A percentile compares a stretch with the other conserved stretches of the same genome.
Conservation (phyloP, 2,329 filamentous ascomycete species). For the Hypomyces perniciosus region DNA sequence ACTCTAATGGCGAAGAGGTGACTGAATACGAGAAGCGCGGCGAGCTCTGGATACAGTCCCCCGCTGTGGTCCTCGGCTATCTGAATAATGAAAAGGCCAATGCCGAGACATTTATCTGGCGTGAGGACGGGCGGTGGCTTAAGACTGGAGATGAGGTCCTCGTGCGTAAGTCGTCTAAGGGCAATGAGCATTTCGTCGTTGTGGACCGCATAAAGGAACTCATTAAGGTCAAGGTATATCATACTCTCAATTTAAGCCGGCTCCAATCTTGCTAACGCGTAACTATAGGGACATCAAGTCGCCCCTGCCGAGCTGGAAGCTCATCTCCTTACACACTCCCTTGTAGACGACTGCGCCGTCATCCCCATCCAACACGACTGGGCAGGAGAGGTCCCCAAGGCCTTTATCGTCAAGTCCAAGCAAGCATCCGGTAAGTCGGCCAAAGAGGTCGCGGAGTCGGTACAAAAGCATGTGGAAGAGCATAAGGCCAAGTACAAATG, state of each 20-base stretch:
- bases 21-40: constrained; percentile 65
- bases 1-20: constrained; percentile 60
- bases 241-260: neutral
- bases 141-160: constrained; percentile 80
- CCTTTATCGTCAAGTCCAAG: constrained; percentile 50
- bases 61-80: constrained; percentile 74
- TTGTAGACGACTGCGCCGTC: constrained; percentile 67
- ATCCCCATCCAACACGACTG: constrained; percentile 25
- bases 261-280: neutral
- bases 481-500: constrained; percentile 63
- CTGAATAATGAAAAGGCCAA: constrained; percentile 80
- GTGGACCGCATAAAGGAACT: constrained; percentile 65
- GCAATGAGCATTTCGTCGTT: constrained; percentile 74
- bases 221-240: constrained; percentile 56
- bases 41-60: constrained; percentile 72
- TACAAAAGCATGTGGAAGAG: constrained; percentile 36
- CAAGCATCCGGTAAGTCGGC: constrained; percentile 34
- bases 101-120: constrained; percentile 66
- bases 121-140: constrained; percentile 68
- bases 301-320: constrained; percentile 72
- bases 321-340: constrained; percentile 61
- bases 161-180: constrained; percentile 54
- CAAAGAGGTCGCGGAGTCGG: constrained; percentile 45
- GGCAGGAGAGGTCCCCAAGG: constrained; percentile 55
- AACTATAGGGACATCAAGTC: constrained; percentile 49